These are phyloP conservation scores for Colletotrichum tropicicola DNA, from an alignment of 2,329 filamentous ascomycete genomes.

Conservation along the genomic window DNA sequence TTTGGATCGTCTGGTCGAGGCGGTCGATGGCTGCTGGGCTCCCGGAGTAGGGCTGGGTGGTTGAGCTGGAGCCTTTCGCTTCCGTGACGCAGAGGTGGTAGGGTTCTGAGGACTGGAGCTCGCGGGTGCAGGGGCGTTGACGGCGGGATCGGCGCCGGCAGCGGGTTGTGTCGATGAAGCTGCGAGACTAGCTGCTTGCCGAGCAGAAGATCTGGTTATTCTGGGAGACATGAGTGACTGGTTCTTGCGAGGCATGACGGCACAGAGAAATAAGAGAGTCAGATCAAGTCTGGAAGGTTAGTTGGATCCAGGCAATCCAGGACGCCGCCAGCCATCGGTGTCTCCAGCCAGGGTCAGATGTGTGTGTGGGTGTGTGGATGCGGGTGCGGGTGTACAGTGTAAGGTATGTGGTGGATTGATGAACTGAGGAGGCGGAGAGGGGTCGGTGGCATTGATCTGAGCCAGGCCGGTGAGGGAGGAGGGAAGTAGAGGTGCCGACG, in stretches of 20 bases:
- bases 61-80: constrained; percentile 76
- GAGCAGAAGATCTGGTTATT: constrained; percentile 94
- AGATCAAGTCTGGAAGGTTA: constrained; percentile 10
- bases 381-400: constrained; percentile 28
- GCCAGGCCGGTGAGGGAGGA: background rate
- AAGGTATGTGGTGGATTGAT: constrained; percentile 26
- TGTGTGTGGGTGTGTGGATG: background rate
- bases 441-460: constrained; percentile 11
- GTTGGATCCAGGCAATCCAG: constrained; percentile 1
- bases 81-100: constrained; percentile 65
- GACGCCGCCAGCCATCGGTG: constrained; percentile 16
- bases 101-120: constrained; percentile 50
- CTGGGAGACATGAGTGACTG: constrained; percentile 90
- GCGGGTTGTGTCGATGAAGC: constrained; percentile 53
- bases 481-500: constrained; percentile 3
- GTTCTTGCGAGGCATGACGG: constrained; percentile 32
- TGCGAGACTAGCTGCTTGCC: constrained; percentile 78
- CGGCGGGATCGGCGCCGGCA: constrained; percentile 48
- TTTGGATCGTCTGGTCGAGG: constrained; percentile 71
- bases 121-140: constrained; percentile 50
- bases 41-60: constrained; percentile 54
- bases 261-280: constrained; percentile 18
- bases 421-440: background rate
- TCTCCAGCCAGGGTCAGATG: constrained; percentile 14
- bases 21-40: constrained; percentile 23